Evolutionary conservation across 768 basidiomycete species (phyloP), one percentile per base, ranked within the genome.

Genomic region (Hemileccinum impolitum): DNA sequence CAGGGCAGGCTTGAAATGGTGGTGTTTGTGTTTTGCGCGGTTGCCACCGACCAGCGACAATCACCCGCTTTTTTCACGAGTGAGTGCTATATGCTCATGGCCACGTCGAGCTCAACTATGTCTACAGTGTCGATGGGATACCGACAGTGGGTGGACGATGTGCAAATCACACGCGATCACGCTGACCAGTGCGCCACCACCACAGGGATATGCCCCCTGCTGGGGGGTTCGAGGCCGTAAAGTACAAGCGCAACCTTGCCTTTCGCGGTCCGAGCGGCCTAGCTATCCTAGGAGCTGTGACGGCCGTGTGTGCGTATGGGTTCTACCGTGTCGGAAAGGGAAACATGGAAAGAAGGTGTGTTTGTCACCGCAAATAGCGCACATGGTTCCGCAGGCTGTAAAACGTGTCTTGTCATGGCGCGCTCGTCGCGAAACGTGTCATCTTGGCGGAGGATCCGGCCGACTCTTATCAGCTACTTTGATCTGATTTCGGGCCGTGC

Each of bases 191-290:
- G 26, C 19, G 47, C 44, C 39, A 15, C 55, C 50, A 50, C 58
- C 48, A 50, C 71, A 96, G 94, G 72, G 95, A 99, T 65, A 87
- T 99, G 84, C 95, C 95, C 60, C 95, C 95, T 36, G 59, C 83
- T 39, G 94, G 93, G 53, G 95, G 95, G 2, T 99, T 95, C 71
- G 93, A 90, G 65, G 72, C 86, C 25, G 72, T 99, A 72, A 86
- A 86, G 70, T 99, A 97, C 80, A 94, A 93, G 70, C 88, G 95
- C 58, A 95, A 94, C 70, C 81, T 98, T 40, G 94, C 95, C 39
- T 75, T 91, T 65, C 82, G 88, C 50, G 91, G 91, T 3, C 92
- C 91, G 45, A 82, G 90, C 30, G 93, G 91, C 19, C 74, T 85
- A 48, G 85, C 79, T 55, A 83, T 97, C 61, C 87, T 97, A 55